These are phyloP conservation scores for Annona cherimola DNA, from an alignment of 164 flowering plant genomes.

Conservation along the genomic window DNA sequence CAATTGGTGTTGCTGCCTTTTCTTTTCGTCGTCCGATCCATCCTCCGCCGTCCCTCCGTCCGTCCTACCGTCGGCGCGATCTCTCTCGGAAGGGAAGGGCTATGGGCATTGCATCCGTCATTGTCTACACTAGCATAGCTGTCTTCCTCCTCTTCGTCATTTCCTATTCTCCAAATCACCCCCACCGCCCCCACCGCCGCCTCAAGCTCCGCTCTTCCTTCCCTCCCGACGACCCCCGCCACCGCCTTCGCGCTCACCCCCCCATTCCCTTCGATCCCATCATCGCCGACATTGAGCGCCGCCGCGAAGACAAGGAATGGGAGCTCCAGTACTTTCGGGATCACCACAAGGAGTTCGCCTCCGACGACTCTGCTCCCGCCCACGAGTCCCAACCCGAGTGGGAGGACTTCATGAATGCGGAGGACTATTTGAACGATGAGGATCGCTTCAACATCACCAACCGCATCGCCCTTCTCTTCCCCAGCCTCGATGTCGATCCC, in stretches of 20 bases:
- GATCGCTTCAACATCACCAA: conserved; percentile 69
- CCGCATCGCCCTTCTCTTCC: conserved; percentile 63
- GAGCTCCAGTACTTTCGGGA: conserved; percentile 50
- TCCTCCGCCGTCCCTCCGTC: neutral
- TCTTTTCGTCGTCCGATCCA: neutral
- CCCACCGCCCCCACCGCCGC: conserved; percentile 66
- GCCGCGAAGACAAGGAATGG: conserved; percentile 76
- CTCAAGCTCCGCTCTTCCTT: conserved; percentile 38
- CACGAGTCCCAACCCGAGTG: conserved; percentile 77
- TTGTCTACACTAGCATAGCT: conserved; percentile 58
- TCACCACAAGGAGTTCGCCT: conserved; percentile 12
- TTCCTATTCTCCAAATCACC: conserved; percentile 45
- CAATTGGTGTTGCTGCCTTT: neutral
- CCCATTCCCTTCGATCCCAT: conserved; percentile 78
- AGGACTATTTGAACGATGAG: conserved; percentile 86
- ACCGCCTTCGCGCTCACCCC: conserved; percentile 21
- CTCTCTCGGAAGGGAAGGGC: neutral
- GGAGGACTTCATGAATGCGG: conserved; percentile 90
- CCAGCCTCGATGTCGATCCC: conserved; percentile 79
- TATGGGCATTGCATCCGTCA: conserved; percentile 33
- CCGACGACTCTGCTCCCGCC: conserved; percentile 16
- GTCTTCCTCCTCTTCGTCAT: conserved; percentile 52
- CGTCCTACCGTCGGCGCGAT: neutral
- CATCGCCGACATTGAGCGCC: conserved; percentile 85
- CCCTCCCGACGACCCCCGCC: conserved; percentile 87